Evolutionary conservation across 805 yeast genomes (phyloP).

Genomic region (Starmerella vaccinii): DNA sequence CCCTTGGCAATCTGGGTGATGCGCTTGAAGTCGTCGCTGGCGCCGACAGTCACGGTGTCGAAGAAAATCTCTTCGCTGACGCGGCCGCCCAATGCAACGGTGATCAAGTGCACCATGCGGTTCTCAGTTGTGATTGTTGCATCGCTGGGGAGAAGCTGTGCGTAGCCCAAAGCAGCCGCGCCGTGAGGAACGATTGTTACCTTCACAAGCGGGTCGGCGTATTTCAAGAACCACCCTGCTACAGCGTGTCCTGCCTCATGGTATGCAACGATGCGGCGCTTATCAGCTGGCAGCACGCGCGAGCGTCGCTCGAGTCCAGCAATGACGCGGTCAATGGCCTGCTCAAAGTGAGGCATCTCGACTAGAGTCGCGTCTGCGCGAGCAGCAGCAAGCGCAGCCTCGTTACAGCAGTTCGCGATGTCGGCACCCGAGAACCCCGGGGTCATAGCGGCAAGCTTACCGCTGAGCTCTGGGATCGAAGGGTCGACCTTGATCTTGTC

Average conservation of each 20-base stretch:
- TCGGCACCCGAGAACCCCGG: constrained; percentile 97
- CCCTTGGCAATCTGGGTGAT: constrained; percentile 79
- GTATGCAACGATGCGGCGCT: constrained; percentile 77
- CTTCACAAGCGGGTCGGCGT: constrained; percentile 82
- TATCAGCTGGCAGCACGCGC: constrained; percentile 64
- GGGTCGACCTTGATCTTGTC: constrained; percentile 40
- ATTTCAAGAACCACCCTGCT: constrained; percentile 83
- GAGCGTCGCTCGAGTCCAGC: constrained; percentile 89
- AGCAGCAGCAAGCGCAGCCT: constrained; percentile 89
- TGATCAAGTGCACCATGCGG: constrained; percentile 73
- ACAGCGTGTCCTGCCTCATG: constrained; percentile 97
- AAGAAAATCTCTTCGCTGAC: constrained; percentile 86
- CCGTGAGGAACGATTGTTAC: constrained; percentile 95
- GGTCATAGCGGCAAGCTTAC: constrained; percentile 79
- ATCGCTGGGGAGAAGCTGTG: constrained; percentile 88
- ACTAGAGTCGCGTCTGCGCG: constrained; percentile 57
- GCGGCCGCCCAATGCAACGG: constrained; percentile 90
- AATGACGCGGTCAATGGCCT: constrained; percentile 86
- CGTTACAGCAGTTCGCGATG: constrained; percentile 88
- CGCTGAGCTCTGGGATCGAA: constrained; percentile 56
- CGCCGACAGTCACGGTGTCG: constrained; percentile 81
- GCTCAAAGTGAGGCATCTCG: constrained; percentile 66
- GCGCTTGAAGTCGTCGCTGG: constrained; percentile 84
- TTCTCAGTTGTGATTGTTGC: constrained; percentile 65
- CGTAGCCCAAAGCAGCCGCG: constrained; percentile 91